Conservation (phyloP, 2,329 filamentous ascomycete species). For the Bipolaris cookei region DNA sequence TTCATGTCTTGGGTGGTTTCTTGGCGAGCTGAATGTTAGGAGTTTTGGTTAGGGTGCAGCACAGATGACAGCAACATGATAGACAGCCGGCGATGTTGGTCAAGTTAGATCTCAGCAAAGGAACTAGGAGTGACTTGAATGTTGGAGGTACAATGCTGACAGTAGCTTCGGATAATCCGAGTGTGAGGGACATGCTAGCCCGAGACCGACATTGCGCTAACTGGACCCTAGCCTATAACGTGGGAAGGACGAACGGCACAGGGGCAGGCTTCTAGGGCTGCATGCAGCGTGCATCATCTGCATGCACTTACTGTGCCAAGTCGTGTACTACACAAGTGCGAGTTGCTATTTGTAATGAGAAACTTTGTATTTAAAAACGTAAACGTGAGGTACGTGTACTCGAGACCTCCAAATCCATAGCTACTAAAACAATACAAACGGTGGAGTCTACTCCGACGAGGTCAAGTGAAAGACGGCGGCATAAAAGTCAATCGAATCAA, state of each 20-base stretch:
- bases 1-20: constrained; percentile 22
- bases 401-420: neutral
- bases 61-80: constrained; percentile 4
- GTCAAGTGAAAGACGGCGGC: neutral
- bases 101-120: neutral
- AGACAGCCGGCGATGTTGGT: neutral
- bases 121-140: neutral
- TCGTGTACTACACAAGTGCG: neutral
- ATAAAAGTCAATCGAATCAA: neutral
- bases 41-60: neutral
- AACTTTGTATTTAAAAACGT: neutral
- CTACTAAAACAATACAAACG: neutral
- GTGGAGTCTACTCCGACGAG: neutral
- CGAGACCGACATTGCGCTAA: constrained; percentile 6
- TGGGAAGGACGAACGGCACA: constrained; percentile 1
- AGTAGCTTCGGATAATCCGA: neutral
- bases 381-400: neutral
- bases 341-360: neutral
- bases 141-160: neutral
- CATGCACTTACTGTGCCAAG: neutral
- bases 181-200: constrained; percentile 3
- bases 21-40: neutral
- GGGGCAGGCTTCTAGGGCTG: constrained; percentile 3
- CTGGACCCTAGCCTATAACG: constrained; percentile 5
- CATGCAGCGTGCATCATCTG: neutral